Percentiles rank a stretch among this genome's conserved stretches.
These are phyloP conservation scores for Chaetomium strumarium DNA, from an alignment of 2,329 filamentous ascomycete species.

Conservation along the genomic window DNA sequence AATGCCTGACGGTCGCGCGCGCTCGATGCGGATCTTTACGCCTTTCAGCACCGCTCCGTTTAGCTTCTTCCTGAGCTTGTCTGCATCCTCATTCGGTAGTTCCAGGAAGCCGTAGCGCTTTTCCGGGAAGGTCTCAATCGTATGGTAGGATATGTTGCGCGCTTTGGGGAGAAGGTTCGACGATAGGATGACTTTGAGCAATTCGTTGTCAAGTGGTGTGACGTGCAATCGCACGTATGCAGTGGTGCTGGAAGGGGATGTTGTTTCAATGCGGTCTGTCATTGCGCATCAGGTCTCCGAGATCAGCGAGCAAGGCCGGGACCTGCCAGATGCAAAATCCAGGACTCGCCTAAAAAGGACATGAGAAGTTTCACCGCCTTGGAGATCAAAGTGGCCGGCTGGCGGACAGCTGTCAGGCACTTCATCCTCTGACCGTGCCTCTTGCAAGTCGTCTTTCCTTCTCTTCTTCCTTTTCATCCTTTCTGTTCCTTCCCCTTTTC, in stretches of 20 bases:
- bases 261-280: neutral
- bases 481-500: no score
- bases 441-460: neutral
- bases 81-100: slow-evolving; percentile 71
- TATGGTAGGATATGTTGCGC: slow-evolving; percentile 82
- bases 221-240: slow-evolving; percentile 69
- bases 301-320: no score
- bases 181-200: slow-evolving; percentile 68
- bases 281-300: slow-evolving; percentile 6
- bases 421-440: no score
- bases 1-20: slow-evolving; percentile 61
- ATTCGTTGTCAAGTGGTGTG: slow-evolving; percentile 70
- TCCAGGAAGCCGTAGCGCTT: slow-evolving; percentile 86
- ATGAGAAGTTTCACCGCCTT: slow-evolving; percentile 3
- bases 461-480: no score
- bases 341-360: neutral
- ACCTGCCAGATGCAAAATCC: neutral
- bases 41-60: slow-evolving; percentile 83
- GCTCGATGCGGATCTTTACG: slow-evolving; percentile 76
- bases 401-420: neutral
- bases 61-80: slow-evolving; percentile 87
- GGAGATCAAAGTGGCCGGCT: neutral
- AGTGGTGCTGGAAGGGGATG: slow-evolving; percentile 8
- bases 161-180: slow-evolving; percentile 59
- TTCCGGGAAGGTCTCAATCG: slow-evolving; percentile 81